Percentiles rank a stretch among this genome's conserved stretches.
Evolutionary conservation across 1,284 basidiomycete genomes (phyloP).

Genomic region (Rhodotorula mucilaginosa): DNA sequence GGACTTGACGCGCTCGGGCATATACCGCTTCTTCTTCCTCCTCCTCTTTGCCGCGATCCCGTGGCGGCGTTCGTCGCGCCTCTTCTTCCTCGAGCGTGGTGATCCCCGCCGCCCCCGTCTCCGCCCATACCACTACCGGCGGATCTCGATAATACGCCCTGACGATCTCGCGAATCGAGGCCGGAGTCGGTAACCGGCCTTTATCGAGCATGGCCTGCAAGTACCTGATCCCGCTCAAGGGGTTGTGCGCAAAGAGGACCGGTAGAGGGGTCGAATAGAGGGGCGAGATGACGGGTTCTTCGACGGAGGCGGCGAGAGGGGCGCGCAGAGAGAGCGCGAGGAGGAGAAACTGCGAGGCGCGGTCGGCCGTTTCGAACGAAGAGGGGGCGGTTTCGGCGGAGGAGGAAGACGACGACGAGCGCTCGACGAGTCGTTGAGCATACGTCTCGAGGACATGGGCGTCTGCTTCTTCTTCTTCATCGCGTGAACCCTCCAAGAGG

Average conservation of each 20-base stretch:
- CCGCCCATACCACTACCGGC: too few relatives aligned
- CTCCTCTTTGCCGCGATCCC: neutral
- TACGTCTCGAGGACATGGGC: constrained; percentile 5
- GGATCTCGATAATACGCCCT: constrained; percentile 1
- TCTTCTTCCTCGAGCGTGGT: neutral
- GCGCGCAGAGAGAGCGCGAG: neutral
- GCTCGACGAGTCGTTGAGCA: neutral
- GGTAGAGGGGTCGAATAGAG: neutral
- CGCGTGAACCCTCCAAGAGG: too few relatives aligned
- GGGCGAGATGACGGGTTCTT: neutral
- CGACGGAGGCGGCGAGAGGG: neutral
- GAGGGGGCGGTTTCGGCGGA: neutral
- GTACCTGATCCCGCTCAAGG: neutral
- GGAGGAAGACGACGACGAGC: neutral
- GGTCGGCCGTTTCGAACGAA: neutral
- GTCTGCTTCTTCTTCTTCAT: neutral
- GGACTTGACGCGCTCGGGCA: constrained; percentile 18
- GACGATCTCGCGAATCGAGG: neutral
- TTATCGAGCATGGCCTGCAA: neutral
- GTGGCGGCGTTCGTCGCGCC: neutral
- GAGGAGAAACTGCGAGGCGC: neutral
- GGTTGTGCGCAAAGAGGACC: neutral
- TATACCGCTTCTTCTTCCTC: constrained; percentile 21
- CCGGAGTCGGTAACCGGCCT: neutral
- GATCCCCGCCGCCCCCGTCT: too few relatives aligned